Conservation (phyloP, 306 rosid genomes). For the Psophocarpus tetragonolobus region DNA sequence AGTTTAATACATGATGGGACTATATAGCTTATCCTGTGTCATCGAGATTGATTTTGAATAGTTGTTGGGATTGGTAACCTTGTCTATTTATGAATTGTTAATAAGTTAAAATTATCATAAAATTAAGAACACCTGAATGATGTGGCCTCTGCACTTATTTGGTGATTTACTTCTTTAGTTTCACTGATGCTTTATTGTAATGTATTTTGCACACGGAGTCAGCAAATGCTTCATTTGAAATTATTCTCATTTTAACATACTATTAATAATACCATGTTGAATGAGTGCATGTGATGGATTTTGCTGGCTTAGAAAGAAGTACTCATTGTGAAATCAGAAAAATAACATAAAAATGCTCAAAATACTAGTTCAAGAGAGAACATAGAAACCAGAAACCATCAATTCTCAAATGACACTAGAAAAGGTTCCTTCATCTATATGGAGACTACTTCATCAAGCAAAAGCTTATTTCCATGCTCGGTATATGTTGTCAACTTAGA, state of each 20-base stretch:
- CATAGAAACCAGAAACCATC: constrained; percentile 10
- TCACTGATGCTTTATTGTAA: no score
- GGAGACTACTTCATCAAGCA: constrained; percentile 32
- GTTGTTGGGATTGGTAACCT: neutral
- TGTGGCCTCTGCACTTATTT: no score
- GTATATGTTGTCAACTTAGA: constrained; percentile 36
- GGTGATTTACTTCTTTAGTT: no score
- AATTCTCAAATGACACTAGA: neutral
- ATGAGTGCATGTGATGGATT: constrained; percentile 24
- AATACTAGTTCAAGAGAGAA: constrained; percentile 6
- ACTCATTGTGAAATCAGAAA: neutral
- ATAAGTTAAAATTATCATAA: no score
- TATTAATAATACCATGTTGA: constrained; percentile 3
- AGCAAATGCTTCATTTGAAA: constrained; percentile 8
- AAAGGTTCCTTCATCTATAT: constrained; percentile 34
- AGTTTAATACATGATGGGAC: neutral
- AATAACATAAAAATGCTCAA: constrained; percentile 21
- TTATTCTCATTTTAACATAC: neutral
- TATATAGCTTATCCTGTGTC: neutral
- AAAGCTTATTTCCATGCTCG: constrained; percentile 31
- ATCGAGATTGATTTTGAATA: constrained; percentile 26
- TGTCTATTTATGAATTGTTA: no score
- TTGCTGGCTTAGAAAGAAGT: constrained; percentile 37
- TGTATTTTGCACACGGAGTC: no score
- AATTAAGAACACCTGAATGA: no score